Evolutionary conservation across 2,329 filamentous ascomycete species (phyloP).

Genomic region (Zymoseptoria brevis): DNA sequence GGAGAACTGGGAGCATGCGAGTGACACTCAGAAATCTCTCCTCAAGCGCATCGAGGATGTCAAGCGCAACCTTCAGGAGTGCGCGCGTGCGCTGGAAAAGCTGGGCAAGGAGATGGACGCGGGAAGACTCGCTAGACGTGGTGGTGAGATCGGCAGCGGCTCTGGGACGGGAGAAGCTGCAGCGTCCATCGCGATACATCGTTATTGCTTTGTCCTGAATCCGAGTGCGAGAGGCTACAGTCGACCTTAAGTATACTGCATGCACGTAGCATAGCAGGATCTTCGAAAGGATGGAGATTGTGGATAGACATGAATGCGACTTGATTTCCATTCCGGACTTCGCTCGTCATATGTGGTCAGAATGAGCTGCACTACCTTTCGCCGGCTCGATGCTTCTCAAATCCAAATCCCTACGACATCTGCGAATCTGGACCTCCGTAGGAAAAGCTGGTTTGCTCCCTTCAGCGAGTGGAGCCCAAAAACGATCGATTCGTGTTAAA

Average conservation of each 20-base stretch:
- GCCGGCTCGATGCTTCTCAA: neutral
- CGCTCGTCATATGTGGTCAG: neutral
- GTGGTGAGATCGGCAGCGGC: neutral
- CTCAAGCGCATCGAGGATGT: conserved; percentile 16
- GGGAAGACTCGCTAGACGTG: neutral
- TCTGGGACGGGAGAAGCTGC: neutral
- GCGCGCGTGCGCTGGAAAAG: conserved; percentile 14
- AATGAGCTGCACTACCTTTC: neutral
- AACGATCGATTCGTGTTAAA: conserved; percentile 45
- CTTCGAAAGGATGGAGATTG: neutral
- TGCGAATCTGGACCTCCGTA: conserved; percentile 41
- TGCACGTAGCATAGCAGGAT: neutral
- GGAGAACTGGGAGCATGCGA: conserved; percentile 7
- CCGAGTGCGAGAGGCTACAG: neutral
- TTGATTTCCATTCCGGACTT: neutral
- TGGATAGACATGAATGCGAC: neutral
- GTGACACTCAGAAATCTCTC: conserved; percentile 16
- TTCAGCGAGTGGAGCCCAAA: conserved; percentile 26
- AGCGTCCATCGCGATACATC: neutral
- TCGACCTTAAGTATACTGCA: neutral
- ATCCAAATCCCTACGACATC: neutral
- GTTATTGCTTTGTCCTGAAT: neutral
- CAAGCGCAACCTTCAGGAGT: conserved; percentile 2
- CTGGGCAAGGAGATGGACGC: conserved; percentile 18
- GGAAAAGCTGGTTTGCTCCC: conserved; percentile 55